phyloP scores from a whole-genome alignment of 73 alveolate genomes.

The Paramecium biaurelia region DNA sequence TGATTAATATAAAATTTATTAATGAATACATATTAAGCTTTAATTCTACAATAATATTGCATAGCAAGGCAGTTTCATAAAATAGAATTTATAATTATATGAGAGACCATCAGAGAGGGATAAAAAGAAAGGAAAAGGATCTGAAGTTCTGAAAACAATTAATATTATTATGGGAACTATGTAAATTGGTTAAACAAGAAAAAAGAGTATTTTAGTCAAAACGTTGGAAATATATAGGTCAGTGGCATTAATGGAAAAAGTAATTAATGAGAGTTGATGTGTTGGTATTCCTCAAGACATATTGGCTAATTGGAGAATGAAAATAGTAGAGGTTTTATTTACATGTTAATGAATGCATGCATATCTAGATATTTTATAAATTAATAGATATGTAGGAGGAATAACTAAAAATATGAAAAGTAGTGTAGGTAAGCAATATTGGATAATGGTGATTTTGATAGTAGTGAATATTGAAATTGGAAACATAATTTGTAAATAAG shows the following conservation, averaged over 20 bases:
- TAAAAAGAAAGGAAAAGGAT: conserved; percentile 71
- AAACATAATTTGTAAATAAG: conserved; percentile 83
- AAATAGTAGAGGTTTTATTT: conserved; percentile 65
- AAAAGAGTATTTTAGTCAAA: conserved; percentile 64
- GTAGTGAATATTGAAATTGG: conserved; percentile 77
- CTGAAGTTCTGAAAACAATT: conserved; percentile 62
- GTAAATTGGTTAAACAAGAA: conserved; percentile 69
- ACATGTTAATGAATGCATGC: conserved; percentile 65
- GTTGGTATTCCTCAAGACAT: conserved; percentile 60
- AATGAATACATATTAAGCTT: neutral
- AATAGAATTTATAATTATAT: neutral
- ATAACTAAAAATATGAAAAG: conserved; percentile 58
- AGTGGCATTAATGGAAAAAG: conserved; percentile 70
- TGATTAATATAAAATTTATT: neutral
- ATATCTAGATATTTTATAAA: neutral
- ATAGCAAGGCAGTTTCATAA: neutral
- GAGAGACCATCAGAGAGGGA: conserved; percentile 38
- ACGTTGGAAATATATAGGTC: conserved; percentile 67
- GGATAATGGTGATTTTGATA: conserved; percentile 73
- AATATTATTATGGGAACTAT: conserved; percentile 76
- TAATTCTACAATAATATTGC: neutral
- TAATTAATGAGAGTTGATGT: neutral
- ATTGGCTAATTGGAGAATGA: conserved; percentile 71
- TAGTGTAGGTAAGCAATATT: conserved; percentile 63
- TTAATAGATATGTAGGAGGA: conserved; percentile 77